These are phyloP conservation scores for Cystofilobasidium capitatum DNA, from an alignment of 768 basidiomycete species.

Conservation along the genomic window DNA sequence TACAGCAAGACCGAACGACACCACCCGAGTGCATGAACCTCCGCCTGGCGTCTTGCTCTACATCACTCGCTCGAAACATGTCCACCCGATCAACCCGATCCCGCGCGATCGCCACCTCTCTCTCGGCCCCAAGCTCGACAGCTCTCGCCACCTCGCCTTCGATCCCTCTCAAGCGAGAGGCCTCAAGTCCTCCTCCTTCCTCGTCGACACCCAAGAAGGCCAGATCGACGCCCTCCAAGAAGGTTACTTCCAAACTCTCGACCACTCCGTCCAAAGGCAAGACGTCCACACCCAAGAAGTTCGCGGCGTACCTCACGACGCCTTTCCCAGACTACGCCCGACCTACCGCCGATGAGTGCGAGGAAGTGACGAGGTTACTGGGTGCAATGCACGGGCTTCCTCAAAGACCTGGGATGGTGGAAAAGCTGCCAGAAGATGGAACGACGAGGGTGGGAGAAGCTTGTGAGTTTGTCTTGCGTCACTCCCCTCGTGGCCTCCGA, in stretches of 20 bases:
- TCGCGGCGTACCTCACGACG: slow-evolving; percentile 14
- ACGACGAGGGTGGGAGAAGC: slow-evolving; percentile 1
- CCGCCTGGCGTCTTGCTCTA: too few relatives aligned
- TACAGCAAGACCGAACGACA: too few relatives aligned
- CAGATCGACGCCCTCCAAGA: too few relatives aligned
- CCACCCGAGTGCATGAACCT: too few relatives aligned
- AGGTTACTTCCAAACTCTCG: too few relatives aligned
- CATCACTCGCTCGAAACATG: too few relatives aligned
- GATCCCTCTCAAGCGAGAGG: background rate
- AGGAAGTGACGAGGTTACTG: slow-evolving; percentile 9
- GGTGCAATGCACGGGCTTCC: slow-evolving; percentile 21
- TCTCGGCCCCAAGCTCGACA: background rate
- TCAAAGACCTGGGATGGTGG: background rate
- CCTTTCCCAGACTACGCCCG: slow-evolving; percentile 16
- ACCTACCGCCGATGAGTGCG: slow-evolving; percentile 17
- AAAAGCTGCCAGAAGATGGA: slow-evolving; percentile 8
- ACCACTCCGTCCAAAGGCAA: too few relatives aligned
- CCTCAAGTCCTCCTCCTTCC: too few relatives aligned
- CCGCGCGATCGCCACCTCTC: too few relatives aligned
- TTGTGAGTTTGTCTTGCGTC: background rate
- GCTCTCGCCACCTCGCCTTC: background rate
- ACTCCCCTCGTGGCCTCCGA: background rate
- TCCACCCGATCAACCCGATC: too few relatives aligned
- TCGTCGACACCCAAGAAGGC: background rate
- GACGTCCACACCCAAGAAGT: background rate